Evolutionary conservation across 2,329 filamentous ascomycete species (phyloP).

Genomic region (Cordyceps pruinosa): DNA sequence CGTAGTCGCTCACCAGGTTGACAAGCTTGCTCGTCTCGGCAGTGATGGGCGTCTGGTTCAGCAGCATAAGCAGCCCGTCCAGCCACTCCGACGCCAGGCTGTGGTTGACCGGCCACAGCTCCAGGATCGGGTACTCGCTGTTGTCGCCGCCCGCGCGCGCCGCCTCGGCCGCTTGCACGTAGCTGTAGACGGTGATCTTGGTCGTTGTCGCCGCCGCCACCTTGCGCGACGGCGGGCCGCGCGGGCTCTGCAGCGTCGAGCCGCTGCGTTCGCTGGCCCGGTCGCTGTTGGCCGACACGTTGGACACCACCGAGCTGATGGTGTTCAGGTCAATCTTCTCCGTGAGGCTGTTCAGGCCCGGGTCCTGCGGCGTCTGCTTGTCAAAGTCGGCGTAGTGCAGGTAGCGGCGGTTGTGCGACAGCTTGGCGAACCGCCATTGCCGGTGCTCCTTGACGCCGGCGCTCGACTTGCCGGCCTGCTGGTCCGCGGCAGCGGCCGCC

Average conservation of each 20-base stretch:
- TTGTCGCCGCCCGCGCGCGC: conserved; percentile 26
- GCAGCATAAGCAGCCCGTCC: conserved; percentile 87
- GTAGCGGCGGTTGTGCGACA: conserved; percentile 86
- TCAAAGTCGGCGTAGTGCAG: conserved; percentile 87
- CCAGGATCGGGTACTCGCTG: conserved; percentile 69
- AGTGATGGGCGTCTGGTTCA: conserved; percentile 95
- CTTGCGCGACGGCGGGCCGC: background rate
- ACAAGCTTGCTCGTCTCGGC: conserved; percentile 89
- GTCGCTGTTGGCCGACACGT: conserved; percentile 57
- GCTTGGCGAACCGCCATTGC: conserved; percentile 71
- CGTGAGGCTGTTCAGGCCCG: conserved; percentile 63
- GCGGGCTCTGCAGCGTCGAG: conserved; percentile 33
- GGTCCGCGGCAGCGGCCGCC: conserved; percentile 25
- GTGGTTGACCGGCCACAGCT: conserved; percentile 74
- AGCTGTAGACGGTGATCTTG: conserved; percentile 88
- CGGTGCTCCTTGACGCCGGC: conserved; percentile 27
- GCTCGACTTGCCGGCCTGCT: conserved; percentile 29
- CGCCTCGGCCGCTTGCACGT: conserved; percentile 38
- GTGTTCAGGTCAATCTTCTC: conserved; percentile 82
- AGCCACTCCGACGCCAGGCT: conserved; percentile 92
- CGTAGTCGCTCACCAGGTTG: conserved; percentile 79
- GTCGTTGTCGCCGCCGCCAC: conserved; percentile 55
- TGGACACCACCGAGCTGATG: conserved; percentile 90
- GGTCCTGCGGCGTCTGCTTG: conserved; percentile 54
- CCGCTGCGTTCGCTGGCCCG: conserved; percentile 36